Conservation (phyloP, 2,329 filamentous ascomycete genomes). For the Penicillium sp. region DNA sequence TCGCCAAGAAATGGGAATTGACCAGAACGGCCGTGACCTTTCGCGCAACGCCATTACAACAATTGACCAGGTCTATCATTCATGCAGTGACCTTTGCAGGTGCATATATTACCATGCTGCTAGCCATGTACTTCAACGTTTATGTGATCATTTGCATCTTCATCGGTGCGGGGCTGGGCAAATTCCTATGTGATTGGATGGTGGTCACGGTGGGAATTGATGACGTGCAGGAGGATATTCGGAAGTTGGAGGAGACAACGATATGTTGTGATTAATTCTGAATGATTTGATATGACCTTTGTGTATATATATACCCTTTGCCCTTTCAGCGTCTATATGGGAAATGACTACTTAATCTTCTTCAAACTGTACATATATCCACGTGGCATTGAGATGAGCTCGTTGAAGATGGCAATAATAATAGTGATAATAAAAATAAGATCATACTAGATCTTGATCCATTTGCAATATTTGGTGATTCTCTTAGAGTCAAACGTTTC, state of each 20-base stretch:
- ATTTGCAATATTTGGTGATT: no score
- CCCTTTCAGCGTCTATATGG: neutral
- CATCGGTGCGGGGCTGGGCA: conserved; percentile 20
- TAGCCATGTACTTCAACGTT: conserved; percentile 23
- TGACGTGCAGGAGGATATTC: conserved; percentile 5
- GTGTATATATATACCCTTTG: neutral
- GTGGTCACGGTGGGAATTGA: conserved; percentile 18
- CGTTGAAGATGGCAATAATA: no score
- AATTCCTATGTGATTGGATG: conserved; percentile 26
- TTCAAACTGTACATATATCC: no score
- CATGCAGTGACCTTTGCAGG: conserved; percentile 21
- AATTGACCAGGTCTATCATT: conserved; percentile 16
- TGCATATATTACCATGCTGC: conserved; percentile 20
- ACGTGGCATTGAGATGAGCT: no score
- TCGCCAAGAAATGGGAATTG: conserved; percentile 9
- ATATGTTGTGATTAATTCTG: conserved; percentile 19
- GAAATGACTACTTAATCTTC: neutral
- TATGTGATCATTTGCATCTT: conserved; percentile 24
- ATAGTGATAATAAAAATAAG: no score
- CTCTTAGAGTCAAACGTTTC: no score
- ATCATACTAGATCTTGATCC: no score
- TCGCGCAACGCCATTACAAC: conserved; percentile 19
- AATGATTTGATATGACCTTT: neutral
- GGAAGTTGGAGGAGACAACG: conserved; percentile 20
- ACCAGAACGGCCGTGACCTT: conserved; percentile 10